These are phyloP conservation scores for Plantago lanceolata DNA, from an alignment of 305 asterid species.

Conservation along the genomic window DNA sequence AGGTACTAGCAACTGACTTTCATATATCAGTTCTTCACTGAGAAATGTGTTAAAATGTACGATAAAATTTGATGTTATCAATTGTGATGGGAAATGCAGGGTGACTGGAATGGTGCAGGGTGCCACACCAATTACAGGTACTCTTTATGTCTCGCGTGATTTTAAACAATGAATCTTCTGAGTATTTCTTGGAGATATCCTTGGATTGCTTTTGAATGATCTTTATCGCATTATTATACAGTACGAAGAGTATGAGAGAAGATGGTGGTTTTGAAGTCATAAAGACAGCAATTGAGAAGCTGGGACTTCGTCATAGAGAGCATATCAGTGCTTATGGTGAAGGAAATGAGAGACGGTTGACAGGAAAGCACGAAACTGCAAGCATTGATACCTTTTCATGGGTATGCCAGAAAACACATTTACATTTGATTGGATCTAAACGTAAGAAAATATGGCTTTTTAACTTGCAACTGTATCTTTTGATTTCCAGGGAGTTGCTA, in stretches of 20 bases:
- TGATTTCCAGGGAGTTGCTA: constrained; percentile 83
- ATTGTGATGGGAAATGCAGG: constrained; percentile 41
- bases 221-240: constrained; percentile 26
- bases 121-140: constrained; percentile 94
- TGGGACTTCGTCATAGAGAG: constrained; percentile 80
- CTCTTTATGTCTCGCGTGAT: constrained; percentile 9
- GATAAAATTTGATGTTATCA: constrained; percentile 7
- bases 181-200: neutral
- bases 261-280: constrained; percentile 88
- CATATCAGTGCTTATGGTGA: constrained; percentile 97
- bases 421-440: neutral
- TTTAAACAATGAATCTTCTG: neutral
- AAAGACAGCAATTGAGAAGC: constrained; percentile 84
- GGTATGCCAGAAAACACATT: constrained; percentile 42
- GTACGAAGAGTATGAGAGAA: constrained; percentile 88
- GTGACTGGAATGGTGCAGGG: constrained; percentile 99
- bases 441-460: neutral
- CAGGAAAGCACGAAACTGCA: constrained; percentile 96
- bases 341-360: constrained; percentile 93
- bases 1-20: constrained; percentile 36
- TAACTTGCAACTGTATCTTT: neutral
- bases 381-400: constrained; percentile 75
- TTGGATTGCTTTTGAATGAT: constrained; percentile 8
- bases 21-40: neutral
- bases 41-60: neutral